These are phyloP conservation scores for Colletotrichum sp. DNA, from an alignment of 2,329 filamentous ascomycete genomes.

Conservation along the genomic window DNA sequence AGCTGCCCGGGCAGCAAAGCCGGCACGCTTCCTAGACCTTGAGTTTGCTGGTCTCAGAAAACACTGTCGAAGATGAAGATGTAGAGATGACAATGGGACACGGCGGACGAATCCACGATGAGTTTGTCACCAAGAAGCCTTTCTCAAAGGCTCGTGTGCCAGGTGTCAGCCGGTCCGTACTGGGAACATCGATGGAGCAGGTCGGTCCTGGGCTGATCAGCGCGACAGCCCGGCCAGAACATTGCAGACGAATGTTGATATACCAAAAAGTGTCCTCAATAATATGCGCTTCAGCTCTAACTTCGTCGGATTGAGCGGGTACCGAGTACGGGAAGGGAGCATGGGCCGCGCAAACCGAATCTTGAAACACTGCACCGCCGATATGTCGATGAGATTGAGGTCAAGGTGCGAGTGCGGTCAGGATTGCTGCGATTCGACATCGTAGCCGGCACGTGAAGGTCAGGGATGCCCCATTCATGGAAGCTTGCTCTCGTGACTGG, in stretches of 20 bases:
- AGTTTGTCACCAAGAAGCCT: too few species aligned
- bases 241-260: not conserved
- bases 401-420: not conserved
- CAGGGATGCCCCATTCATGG: not conserved
- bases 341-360: not conserved
- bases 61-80: not conserved
- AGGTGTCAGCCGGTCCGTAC: not conserved
- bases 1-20: not conserved
- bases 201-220: not conserved
- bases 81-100: not conserved
- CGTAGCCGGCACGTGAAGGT: not conserved
- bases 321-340: not conserved
- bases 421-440: not conserved
- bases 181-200: not conserved
- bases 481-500: not conserved
- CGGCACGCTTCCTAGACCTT: not conserved
- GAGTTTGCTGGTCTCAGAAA: not conserved
- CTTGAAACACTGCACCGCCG: not conserved
- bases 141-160: not conserved
- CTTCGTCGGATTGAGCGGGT: not conserved
- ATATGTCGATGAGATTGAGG: not conserved
- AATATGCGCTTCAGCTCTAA: not conserved
- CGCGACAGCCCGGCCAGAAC: not conserved
- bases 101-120: not conserved
- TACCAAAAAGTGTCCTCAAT: not conserved